Base-by-base conservation (phyloP, 352 stramenopile species). In the Globisporangium orthogonon region DNA sequence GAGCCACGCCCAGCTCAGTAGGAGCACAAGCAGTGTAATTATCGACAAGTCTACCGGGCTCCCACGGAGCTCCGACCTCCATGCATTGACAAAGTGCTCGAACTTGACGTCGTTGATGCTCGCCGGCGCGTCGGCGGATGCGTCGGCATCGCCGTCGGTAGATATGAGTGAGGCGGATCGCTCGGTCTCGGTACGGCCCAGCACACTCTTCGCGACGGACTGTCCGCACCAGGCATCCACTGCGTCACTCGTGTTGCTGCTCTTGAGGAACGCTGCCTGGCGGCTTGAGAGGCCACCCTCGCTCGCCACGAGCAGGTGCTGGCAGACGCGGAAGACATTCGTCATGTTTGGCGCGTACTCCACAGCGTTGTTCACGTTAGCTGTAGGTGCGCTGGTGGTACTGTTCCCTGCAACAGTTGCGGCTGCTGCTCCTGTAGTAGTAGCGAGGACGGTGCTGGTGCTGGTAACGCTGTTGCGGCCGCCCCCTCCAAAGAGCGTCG, bases 191-290 rank as follows among this genome's bases (percentile, higher is more conserved):
- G 13, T 29, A 2, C 11, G 1, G 48, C 30, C n/a, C 13, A 40
- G 17, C 48, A 37, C 7, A 9, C 9, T 39, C 35, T 41, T 28
- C 15, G 50, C n/a, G 46, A 54, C n/a, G 4, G 30, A 43, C 7
- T 5, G 3, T 14, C 54, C 46, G 39, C 46, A 60, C 54, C 54
- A 60, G 13, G 23, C 23, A 33, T 60, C 54, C 14, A 41, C 54
- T 4, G 46, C 35, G 23, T 53, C 46, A 14, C 53, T 60, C 11
- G 54, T 48, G 45, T 54, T 60, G 33, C 11, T 35, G 29, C 18
- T 53, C 23, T 30, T 28, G 15, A 54, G 35, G 14, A 60, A 54
- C 23, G 39, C 45, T 29, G 33, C 17, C 7, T 60, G 46, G 4
- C 40, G 35, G 6, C 23, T 14, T n/a, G 33, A 54, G 17, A 54